These are phyloP conservation scores for Bonia amplexicaulis DNA, from an alignment of 176 grass and related monocot genomes.

Conservation along the genomic window DNA sequence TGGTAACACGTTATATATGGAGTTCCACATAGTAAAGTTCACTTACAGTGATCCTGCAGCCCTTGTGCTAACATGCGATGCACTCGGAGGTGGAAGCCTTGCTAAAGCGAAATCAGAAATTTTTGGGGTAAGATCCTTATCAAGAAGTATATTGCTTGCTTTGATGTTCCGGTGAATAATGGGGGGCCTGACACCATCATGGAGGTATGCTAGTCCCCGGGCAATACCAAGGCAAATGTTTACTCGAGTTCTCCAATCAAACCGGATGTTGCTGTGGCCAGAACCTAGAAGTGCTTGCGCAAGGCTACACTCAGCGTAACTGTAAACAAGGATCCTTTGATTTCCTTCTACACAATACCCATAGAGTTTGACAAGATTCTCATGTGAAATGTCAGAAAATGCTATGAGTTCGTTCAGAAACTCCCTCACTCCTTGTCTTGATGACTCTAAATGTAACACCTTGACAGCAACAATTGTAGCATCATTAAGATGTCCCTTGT, in stretches of 20 bases:
- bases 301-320: slow-evolving; percentile 72
- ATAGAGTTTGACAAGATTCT: slow-evolving; percentile 68
- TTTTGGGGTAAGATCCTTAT: slow-evolving; percentile 60
- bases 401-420: slow-evolving; percentile 54
- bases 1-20: background rate
- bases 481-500: slow-evolving; percentile 63
- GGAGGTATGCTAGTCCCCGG: slow-evolving; percentile 57
- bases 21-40: background rate
- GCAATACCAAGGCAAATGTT: slow-evolving; percentile 72
- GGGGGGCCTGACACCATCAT: slow-evolving; percentile 51
- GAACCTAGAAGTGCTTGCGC: slow-evolving; percentile 67
- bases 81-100: slow-evolving; percentile 61
- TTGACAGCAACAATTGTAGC: slow-evolving; percentile 59
- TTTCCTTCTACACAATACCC: slow-evolving; percentile 59
- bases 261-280: slow-evolving; percentile 53
- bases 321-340: slow-evolving; percentile 74
- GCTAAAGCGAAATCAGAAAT: slow-evolving; percentile 80
- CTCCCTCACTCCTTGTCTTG: slow-evolving; percentile 55
- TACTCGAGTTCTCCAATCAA: slow-evolving; percentile 61
- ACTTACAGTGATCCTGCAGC: slow-evolving; percentile 82
- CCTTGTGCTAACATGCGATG: slow-evolving; percentile 69
- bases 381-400: slow-evolving; percentile 52
- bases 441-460: slow-evolving; percentile 51
- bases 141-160: slow-evolving; percentile 90
- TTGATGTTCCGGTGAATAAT: slow-evolving; percentile 77